Conservation (phyloP, 441 rosid species). For the Eruca vesicaria region DNA sequence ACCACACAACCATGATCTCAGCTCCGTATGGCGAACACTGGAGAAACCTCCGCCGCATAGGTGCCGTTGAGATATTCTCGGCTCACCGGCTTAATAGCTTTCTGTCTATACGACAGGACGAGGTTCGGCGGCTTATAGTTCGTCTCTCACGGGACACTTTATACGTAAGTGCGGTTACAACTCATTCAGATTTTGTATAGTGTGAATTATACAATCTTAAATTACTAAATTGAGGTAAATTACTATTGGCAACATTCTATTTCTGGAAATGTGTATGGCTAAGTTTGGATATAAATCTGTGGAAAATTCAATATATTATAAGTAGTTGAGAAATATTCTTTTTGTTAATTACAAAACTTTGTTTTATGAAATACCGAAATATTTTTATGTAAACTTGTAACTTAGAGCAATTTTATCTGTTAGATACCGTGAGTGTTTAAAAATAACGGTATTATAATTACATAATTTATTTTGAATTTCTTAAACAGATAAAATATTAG, state of each 20-base stretch:
- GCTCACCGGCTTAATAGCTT: conserved; percentile 22
- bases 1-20: conserved; percentile 1
- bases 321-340: neutral
- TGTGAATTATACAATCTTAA: neutral
- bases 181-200: neutral
- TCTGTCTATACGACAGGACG: conserved; percentile 11
- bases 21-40: conserved; percentile 30
- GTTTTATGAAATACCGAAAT: neutral
- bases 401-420: too few species aligned
- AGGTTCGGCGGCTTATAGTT: conserved; percentile 19
- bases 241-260: neutral
- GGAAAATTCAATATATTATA: neutral
- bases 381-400: too few species aligned
- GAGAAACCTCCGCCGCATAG: conserved; percentile 33
- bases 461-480: too few species aligned
- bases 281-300: neutral
- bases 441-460: too few species aligned
- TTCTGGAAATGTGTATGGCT: neutral
- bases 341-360: neutral
- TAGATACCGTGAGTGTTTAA: too few species aligned
- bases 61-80: conserved; percentile 28
- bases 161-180: neutral
- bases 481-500: too few species aligned
- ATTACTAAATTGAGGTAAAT: neutral
- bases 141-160: conserved; percentile 16